Evolutionary conservation across 2,329 filamentous ascomycete species (phyloP).

Genomic region (Fusarium sp.): DNA sequence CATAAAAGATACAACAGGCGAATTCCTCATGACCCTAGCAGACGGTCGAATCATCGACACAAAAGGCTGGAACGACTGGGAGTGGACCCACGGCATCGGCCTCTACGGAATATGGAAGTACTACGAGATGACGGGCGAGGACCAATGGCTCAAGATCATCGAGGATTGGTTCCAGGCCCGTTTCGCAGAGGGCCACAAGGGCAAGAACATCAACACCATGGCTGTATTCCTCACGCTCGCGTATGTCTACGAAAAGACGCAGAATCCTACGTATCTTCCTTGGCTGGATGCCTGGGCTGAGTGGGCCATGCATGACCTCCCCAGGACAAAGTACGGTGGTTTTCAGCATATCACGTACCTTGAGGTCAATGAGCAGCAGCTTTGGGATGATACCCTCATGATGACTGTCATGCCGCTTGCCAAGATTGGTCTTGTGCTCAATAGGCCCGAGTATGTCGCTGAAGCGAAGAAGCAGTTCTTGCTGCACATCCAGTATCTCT

Average conservation of each 20-base stretch:
- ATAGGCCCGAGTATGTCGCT: slow-evolving; percentile 75
- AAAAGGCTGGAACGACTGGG: slow-evolving; percentile 86
- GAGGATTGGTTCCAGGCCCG: slow-evolving; percentile 77
- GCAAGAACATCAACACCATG: slow-evolving; percentile 90
- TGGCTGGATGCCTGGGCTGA: slow-evolving; percentile 86
- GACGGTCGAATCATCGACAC: slow-evolving; percentile 84
- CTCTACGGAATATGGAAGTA: slow-evolving; percentile 87
- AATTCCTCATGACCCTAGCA: slow-evolving; percentile 75
- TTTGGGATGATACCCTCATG: slow-evolving; percentile 90
- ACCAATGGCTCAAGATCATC: slow-evolving; percentile 70
- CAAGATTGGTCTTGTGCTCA: slow-evolving; percentile 78
- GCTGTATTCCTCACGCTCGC: slow-evolving; percentile 79
- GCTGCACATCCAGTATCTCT: slow-evolving; percentile 80
- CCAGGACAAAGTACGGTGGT: slow-evolving; percentile 74
- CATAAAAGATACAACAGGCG: slow-evolving; percentile 78
- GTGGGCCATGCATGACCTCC: slow-evolving; percentile 82
- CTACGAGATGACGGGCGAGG: slow-evolving; percentile 74
- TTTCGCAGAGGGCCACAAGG: slow-evolving; percentile 75
- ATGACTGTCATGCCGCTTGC: slow-evolving; percentile 85
- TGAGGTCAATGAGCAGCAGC: slow-evolving; percentile 74
- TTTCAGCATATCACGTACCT: slow-evolving; percentile 83
- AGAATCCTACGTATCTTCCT: slow-evolving; percentile 73
- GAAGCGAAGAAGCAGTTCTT: slow-evolving; percentile 83
- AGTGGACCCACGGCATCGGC: slow-evolving; percentile 84
- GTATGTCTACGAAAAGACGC: slow-evolving; percentile 79